Conservation (phyloP, 2,329 filamentous ascomycete species). For the Ophiosphaerella korrae region DNA sequence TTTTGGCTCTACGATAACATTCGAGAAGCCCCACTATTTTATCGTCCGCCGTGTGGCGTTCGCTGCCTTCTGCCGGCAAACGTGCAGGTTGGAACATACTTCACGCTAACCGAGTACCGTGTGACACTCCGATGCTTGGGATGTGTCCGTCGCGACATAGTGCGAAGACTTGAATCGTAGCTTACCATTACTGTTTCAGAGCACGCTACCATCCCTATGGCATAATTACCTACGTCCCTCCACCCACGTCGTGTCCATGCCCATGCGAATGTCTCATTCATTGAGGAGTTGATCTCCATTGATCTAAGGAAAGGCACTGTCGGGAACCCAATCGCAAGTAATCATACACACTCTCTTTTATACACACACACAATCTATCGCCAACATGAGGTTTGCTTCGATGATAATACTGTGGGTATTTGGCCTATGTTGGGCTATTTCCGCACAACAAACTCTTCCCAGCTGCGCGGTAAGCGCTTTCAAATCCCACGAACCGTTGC, state of each 20-base stretch:
- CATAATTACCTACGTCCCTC: slow-evolving; percentile 1
- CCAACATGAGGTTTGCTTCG: slow-evolving; percentile 4
- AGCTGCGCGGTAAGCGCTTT: slow-evolving; percentile 1
- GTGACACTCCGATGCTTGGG: background rate
- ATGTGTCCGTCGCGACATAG: background rate
- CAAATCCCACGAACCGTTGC: background rate
- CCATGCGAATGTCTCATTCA: background rate
- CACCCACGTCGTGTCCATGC: background rate
- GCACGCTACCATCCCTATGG: background rate
- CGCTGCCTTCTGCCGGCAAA: background rate
- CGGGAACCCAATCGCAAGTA: background rate
- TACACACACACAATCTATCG: background rate
- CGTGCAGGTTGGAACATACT: background rate
- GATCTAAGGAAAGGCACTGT: background rate
- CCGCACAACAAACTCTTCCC: slow-evolving; percentile 6
- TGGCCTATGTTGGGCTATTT: slow-evolving; percentile 3
- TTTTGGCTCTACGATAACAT: too few relatives aligned
- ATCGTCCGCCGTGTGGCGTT: too few relatives aligned
- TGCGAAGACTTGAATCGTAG: slow-evolving; percentile 3
- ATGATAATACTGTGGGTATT: slow-evolving; percentile 6
- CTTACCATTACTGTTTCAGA: background rate
- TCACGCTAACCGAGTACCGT: background rate
- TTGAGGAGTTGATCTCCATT: slow-evolving; percentile 1
- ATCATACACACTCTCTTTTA: background rate
- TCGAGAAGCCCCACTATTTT: too few relatives aligned